Conservation (phyloP, 495 filamentous ascomycete genomes). For the Xylaria cubensis region DNA sequence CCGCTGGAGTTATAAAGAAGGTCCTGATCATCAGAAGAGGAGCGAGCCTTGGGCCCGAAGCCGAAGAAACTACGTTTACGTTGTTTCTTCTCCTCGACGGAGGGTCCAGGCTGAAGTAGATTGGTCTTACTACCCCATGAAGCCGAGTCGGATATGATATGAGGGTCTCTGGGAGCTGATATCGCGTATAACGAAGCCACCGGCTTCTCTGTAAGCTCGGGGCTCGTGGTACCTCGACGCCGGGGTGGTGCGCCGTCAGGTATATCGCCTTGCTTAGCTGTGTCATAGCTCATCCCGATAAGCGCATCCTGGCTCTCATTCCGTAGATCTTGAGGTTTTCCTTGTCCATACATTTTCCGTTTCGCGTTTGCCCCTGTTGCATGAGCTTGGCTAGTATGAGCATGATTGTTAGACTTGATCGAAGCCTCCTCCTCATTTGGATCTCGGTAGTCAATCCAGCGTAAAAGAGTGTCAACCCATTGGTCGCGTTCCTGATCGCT, state of each 20-base stretch:
- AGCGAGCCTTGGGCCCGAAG: slow-evolving; percentile 68
- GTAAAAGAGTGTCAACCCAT: slow-evolving; percentile 89
- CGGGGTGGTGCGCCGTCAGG: slow-evolving; percentile 49
- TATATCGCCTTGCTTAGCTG: slow-evolving; percentile 70
- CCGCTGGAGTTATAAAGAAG: slow-evolving; percentile 50
- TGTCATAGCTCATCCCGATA: slow-evolving; percentile 84
- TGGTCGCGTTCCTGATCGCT: slow-evolving; percentile 90
- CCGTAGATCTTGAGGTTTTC: slow-evolving; percentile 43
- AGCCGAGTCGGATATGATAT: slow-evolving; percentile 83
- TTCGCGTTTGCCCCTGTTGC: slow-evolving; percentile 48
- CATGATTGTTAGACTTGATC: slow-evolving; percentile 32
- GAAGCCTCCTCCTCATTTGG: slow-evolving; percentile 60
- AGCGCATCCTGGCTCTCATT: slow-evolving; percentile 59
- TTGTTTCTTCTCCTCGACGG: slow-evolving; percentile 74
- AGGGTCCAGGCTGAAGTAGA: slow-evolving; percentile 54
- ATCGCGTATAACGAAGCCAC: slow-evolving; percentile 65
- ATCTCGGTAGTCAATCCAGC: slow-evolving; percentile 82
- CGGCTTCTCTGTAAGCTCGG: slow-evolving; percentile 46
- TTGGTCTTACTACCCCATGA: slow-evolving; percentile 81
- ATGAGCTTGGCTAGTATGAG: slow-evolving; percentile 41
- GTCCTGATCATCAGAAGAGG: slow-evolving; percentile 56
- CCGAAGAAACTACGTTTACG: slow-evolving; percentile 96
- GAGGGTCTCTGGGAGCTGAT: slow-evolving; percentile 85
- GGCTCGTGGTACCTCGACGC: slow-evolving; percentile 34
- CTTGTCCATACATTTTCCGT: slow-evolving; percentile 58